These are phyloP conservation scores for Pseudogymnoascus sp. DNA, from an alignment of 2,329 filamentous ascomycete genomes.

Conservation along the genomic window DNA sequence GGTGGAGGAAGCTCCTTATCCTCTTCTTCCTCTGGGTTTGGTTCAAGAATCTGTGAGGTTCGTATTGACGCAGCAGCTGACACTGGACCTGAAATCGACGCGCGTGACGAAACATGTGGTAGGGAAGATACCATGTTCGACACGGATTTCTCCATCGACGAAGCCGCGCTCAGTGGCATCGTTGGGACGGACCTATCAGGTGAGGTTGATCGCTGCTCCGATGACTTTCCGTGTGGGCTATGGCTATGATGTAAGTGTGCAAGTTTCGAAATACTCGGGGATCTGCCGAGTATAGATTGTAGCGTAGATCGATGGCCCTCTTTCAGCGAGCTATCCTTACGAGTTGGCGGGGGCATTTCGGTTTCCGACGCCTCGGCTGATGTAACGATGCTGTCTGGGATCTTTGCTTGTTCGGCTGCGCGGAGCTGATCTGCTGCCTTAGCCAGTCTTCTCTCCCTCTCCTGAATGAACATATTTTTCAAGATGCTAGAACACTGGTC, in stretches of 20 bases:
- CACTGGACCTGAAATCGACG: not conserved
- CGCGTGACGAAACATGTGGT: not conserved
- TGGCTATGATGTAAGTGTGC: slow-evolving; percentile 32
- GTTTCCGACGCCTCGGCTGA: slow-evolving; percentile 17
- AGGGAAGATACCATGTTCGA: not conserved
- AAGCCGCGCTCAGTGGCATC: not conserved
- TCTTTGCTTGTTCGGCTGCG: slow-evolving; percentile 22
- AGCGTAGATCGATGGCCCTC: slow-evolving; percentile 42
- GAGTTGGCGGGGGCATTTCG: slow-evolving; percentile 1
- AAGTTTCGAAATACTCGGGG: slow-evolving; percentile 54
- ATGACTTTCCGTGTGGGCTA: not conserved
- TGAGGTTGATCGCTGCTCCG: not conserved
- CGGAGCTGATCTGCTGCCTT: slow-evolving; percentile 32
- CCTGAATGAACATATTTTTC: slow-evolving; percentile 77
- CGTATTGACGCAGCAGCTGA: not conserved
- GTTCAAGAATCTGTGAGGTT: not conserved
- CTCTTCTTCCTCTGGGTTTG: slow-evolving; percentile 16
- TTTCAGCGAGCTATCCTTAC: slow-evolving; percentile 28
- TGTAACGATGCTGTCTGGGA: slow-evolving; percentile 20
- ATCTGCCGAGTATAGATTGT: slow-evolving; percentile 51
- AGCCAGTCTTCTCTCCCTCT: slow-evolving; percentile 54
- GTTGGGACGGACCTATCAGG: not conserved
- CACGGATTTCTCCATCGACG: not conserved
- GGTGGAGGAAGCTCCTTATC: slow-evolving; percentile 43
- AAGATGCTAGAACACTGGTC: slow-evolving; percentile 82